Conservation (phyloP, 2,329 filamentous ascomycete genomes). For the Nakataea oryzae region DNA sequence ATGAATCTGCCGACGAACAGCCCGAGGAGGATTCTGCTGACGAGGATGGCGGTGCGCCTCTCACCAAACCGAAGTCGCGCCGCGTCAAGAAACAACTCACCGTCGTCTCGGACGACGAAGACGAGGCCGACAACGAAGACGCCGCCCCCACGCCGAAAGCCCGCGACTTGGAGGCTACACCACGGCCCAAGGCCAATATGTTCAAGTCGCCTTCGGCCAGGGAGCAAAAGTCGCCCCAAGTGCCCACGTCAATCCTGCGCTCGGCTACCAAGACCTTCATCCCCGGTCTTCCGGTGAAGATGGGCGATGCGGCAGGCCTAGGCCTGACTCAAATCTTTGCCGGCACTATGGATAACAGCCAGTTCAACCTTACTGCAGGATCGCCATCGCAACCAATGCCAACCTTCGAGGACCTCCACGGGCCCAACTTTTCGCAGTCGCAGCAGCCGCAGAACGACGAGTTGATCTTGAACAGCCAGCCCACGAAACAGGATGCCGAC, state of each 20-base stretch:
- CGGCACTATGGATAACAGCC: slow-evolving; percentile 69
- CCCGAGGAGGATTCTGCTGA: neutral
- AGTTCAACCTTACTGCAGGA: slow-evolving; percentile 19
- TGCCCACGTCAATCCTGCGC: slow-evolving; percentile 54
- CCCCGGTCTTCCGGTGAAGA: slow-evolving; percentile 51
- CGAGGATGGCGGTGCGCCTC: neutral
- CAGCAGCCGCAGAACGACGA: slow-evolving; percentile 39
- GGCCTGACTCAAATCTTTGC: slow-evolving; percentile 86
- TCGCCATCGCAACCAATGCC: slow-evolving; percentile 36
- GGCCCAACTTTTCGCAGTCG: slow-evolving; percentile 48
- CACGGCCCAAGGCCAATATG: slow-evolving; percentile 30
- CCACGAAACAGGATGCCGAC: slow-evolving; percentile 18
- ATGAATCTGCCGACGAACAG: slow-evolving; percentile 13
- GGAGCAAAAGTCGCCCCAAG: slow-evolving; percentile 34
- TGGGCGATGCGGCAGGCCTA: slow-evolving; percentile 47
- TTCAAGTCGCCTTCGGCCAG: slow-evolving; percentile 31
- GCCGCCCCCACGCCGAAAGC: slow-evolving; percentile 9
- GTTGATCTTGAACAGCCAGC: slow-evolving; percentile 37
- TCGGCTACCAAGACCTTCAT: slow-evolving; percentile 62
- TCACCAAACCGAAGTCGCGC: slow-evolving; percentile 15
- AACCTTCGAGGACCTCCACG: slow-evolving; percentile 37
- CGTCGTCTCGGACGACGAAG: slow-evolving; percentile 57
- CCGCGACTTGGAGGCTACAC: slow-evolving; percentile 31
- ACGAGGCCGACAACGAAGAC: slow-evolving; percentile 37
- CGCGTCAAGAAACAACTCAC: slow-evolving; percentile 38